phyloP scores from a whole-genome alignment of 1,284 basidiomycete species.

The Lentinula novae-zelandiae region DNA sequence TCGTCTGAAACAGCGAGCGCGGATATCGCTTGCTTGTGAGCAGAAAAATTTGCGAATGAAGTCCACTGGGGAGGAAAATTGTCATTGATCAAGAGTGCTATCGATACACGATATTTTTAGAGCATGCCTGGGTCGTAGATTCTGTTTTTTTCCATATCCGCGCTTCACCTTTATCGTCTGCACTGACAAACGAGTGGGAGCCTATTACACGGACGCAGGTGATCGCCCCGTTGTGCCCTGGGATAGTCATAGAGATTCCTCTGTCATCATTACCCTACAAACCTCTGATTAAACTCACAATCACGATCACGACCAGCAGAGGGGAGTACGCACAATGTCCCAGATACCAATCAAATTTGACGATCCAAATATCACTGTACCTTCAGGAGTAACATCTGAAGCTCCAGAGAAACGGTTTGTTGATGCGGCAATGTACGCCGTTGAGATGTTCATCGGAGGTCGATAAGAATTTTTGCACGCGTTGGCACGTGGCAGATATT shows the following conservation, averaged over 20 bases:
- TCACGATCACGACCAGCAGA: conserved; percentile 8
- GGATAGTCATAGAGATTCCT: conserved; percentile 67
- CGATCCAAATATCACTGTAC: conserved; percentile 75
- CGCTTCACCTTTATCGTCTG: conserved; percentile 69
- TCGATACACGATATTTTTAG: conserved; percentile 9
- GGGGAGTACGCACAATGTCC: conserved; percentile 49
- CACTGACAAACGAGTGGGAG: conserved; percentile 54
- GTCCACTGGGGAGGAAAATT: conserved; percentile 47
- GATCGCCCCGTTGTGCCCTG: conserved; percentile 72
- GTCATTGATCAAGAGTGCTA: conserved; percentile 16
- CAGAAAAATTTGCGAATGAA: conserved; percentile 38
- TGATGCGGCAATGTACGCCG: conserved; percentile 75
- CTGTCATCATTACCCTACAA: conserved; percentile 42
- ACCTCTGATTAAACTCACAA: conserved; percentile 10
- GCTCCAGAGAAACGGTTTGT: conserved; percentile 74
- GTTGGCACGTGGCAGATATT: background rate
- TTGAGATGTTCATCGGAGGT: conserved; percentile 27
- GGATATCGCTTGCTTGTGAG: conserved; percentile 70
- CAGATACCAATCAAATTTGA: conserved; percentile 78
- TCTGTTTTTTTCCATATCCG: conserved; percentile 45
- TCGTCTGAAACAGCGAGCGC: conserved; percentile 47
- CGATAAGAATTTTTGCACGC: background rate
- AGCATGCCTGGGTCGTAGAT: conserved; percentile 36
- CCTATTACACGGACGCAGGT: conserved; percentile 70
- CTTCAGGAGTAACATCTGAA: conserved; percentile 51